phyloP scores from a whole-genome alignment of 164 flowering plant genomes.

The Pachysandra terminalis region DNA sequence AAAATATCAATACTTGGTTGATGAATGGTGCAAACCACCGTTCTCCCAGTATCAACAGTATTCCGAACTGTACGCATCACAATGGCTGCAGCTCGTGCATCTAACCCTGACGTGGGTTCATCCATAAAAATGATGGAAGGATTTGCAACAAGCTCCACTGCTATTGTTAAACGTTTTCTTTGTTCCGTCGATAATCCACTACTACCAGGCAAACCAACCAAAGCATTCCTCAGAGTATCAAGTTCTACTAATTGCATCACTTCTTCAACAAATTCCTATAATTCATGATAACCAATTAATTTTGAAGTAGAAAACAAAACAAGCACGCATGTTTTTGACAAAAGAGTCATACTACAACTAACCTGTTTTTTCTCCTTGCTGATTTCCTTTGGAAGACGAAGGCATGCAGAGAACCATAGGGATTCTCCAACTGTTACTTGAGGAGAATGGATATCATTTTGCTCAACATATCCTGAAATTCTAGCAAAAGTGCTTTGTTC shows the following conservation, averaged over 20 bases:
- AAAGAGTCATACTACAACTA: slow-evolving; percentile 15
- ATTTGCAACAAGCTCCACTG: slow-evolving; percentile 96
- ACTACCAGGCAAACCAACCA: slow-evolving; percentile 88
- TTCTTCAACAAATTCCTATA: slow-evolving; percentile 88
- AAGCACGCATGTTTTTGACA: not conserved
- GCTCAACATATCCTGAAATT: slow-evolving; percentile 93
- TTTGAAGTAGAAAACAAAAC: not conserved
- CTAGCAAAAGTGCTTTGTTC: slow-evolving; percentile 92
- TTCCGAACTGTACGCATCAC: slow-evolving; percentile 96
- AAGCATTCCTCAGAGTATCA: slow-evolving; percentile 59
- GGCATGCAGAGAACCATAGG: slow-evolving; percentile 67
- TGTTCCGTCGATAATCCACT: slow-evolving; percentile 90
- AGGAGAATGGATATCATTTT: slow-evolving; percentile 93
- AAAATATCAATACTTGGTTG: slow-evolving; percentile 95
- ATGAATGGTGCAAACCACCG: slow-evolving; percentile 96
- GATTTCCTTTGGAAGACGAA: slow-evolving; percentile 79
- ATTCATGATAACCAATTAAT: slow-evolving; percentile 3
- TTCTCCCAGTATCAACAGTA: slow-evolving; percentile 94
- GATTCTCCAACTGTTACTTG: slow-evolving; percentile 89
- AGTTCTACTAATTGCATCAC: slow-evolving; percentile 90
- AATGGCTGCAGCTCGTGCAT: slow-evolving; percentile 97
- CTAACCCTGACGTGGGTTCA: slow-evolving; percentile 97
- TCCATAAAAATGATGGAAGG: slow-evolving; percentile 98
- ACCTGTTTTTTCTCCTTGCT: slow-evolving; percentile 52
- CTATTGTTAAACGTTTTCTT: slow-evolving; percentile 90